Evolutionary conservation across 257 asterid species (phyloP).

Genomic region (Solanum piurae): DNA sequence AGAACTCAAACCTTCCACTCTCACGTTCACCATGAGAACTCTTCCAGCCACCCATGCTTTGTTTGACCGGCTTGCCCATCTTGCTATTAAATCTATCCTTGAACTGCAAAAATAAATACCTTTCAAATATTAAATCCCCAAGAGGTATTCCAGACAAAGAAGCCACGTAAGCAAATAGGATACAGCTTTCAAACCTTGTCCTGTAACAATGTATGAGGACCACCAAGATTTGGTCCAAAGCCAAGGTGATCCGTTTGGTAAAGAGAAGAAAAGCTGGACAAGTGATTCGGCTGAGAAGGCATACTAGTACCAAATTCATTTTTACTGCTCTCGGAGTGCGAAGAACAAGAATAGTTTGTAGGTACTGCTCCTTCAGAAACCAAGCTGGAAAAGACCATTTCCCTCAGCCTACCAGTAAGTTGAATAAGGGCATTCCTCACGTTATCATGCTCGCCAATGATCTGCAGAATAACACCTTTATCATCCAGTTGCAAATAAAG

Average conservation of each 20-base stretch:
- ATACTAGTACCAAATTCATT: constrained; percentile 2
- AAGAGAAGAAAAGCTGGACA: constrained; percentile 13
- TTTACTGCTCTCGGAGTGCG: constrained; percentile 10
- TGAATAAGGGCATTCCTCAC: constrained; percentile 47
- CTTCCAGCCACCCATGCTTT: constrained; percentile 2
- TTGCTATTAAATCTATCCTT: constrained; percentile 5
- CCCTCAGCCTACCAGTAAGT: constrained; percentile 49
- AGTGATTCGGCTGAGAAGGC: constrained; percentile 7
- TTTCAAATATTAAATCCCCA: background rate
- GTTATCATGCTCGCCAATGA: constrained; percentile 34
- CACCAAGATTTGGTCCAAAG: constrained; percentile 15
- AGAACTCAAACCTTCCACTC: constrained; percentile 13
- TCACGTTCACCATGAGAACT: constrained; percentile 9
- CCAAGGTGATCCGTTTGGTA: constrained; percentile 26
- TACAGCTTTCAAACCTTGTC: constrained; percentile 11
- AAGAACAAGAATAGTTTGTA: background rate
- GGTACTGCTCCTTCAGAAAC: constrained; percentile 16
- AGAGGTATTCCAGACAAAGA: background rate
- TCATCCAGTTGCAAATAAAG: background rate
- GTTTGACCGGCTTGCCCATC: background rate
- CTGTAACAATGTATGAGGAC: constrained; percentile 9
- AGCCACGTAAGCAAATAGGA: background rate
- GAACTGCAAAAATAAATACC: constrained; percentile 7
- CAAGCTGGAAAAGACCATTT: constrained; percentile 20
- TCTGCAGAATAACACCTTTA: constrained; percentile 18